A percentile compares a stretch with the other conserved stretches of the same genome.
These are phyloP conservation scores for Coleophoma cylindrospora DNA, from an alignment of 2,329 filamentous ascomycete species.

Conservation along the genomic window DNA sequence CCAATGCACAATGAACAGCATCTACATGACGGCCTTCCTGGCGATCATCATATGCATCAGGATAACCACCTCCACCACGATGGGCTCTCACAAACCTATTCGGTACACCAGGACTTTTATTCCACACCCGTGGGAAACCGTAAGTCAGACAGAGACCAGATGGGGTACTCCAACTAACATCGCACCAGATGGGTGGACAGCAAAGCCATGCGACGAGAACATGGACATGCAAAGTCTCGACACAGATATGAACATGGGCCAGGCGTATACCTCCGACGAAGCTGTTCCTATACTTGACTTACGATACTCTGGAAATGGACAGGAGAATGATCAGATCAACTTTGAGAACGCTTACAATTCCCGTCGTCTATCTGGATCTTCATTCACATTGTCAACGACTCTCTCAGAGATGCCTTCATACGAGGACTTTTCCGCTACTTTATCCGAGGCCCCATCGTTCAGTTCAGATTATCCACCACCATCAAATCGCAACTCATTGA, in stretches of 20 bases:
- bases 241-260: conserved; percentile 53
- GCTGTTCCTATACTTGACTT: conserved; percentile 58
- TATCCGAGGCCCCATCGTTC: conserved; percentile 65
- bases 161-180: neutral
- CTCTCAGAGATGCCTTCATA: conserved; percentile 66
- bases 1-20: conserved; percentile 22
- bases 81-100: conserved; percentile 46
- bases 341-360: conserved; percentile 49
- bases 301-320: conserved; percentile 40
- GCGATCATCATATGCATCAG: conserved; percentile 53
- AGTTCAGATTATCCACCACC: conserved; percentile 61
- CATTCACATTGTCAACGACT: conserved; percentile 66
- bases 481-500: conserved; percentile 65
- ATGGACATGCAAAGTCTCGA: conserved; percentile 52
- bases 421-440: conserved; percentile 62
- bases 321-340: conserved; percentile 45
- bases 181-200: conserved; percentile 41
- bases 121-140: conserved; percentile 43
- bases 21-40: conserved; percentile 38
- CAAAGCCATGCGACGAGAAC: conserved; percentile 52
- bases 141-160: conserved; percentile 26
- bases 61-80: conserved; percentile 33
- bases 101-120: conserved; percentile 54
- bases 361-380: conserved; percentile 66
- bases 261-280: conserved; percentile 59